These are phyloP conservation scores for Hypocreales sp. DNA, from an alignment of 2,329 filamentous ascomycete genomes.

Conservation along the genomic window DNA sequence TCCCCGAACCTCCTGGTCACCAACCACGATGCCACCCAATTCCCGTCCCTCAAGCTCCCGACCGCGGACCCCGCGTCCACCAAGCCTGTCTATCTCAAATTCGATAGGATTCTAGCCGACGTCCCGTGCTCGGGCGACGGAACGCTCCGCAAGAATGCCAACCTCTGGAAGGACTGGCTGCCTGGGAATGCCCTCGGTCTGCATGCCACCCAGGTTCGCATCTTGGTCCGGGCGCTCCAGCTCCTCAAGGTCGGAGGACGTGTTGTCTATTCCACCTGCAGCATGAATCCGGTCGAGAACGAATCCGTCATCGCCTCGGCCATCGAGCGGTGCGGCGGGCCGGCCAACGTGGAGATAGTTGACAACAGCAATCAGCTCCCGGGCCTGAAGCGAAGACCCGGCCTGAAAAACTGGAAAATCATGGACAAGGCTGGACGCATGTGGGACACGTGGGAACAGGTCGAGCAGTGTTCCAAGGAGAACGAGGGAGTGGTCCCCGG, in stretches of 20 bases:
- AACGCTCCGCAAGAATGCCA: conserved; percentile 82
- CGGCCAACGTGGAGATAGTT: conserved; percentile 65
- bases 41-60: conserved; percentile 79
- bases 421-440: conserved; percentile 74
- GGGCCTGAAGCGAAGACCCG: conserved; percentile 58
- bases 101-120: conserved; percentile 90
- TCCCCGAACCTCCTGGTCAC: conserved; percentile 95
- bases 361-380: conserved; percentile 70
- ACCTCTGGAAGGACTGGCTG: conserved; percentile 90
- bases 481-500: conserved; percentile 40
- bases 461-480: conserved; percentile 52
- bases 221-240: conserved; percentile 81
- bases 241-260: conserved; percentile 91
- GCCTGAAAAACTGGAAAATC: conserved; percentile 72
- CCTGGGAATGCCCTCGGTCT: conserved; percentile 78
- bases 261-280: conserved; percentile 96
- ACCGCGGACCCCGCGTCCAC: conserved; percentile 34
- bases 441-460: conserved; percentile 70
- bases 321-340: conserved; percentile 77
- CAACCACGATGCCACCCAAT: conserved; percentile 94
- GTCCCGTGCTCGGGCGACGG: conserved; percentile 96
- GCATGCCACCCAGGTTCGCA: conserved; percentile 74
- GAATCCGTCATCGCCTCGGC: conserved; percentile 82
- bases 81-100: conserved; percentile 69
- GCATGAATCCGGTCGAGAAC: conserved; percentile 96